Percentiles rank a stretch among this genome's conserved stretches.
phyloP scores from a whole-genome alignment of 1,284 basidiomycete species.

The Ceratobasidium theobromae region DNA sequence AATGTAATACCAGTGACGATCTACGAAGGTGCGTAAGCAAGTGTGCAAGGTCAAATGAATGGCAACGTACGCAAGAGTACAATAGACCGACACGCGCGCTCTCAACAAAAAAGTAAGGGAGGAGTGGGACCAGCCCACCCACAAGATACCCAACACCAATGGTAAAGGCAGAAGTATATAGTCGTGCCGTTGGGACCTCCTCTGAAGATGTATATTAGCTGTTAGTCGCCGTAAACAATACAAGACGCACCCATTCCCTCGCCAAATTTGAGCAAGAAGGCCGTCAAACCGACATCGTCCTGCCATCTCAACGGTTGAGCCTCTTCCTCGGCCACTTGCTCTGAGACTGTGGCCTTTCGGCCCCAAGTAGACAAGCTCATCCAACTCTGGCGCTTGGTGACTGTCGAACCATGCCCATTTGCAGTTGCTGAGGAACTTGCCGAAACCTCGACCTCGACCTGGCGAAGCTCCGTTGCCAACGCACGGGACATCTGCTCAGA shows the following conservation, averaged over 20 bases:
- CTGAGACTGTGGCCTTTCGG: conserved; percentile 33
- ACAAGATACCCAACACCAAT: conserved; percentile 87
- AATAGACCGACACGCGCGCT: conserved; percentile 61
- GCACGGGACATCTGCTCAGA: conserved; percentile 77
- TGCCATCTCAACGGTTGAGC: conserved; percentile 55
- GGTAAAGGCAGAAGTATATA: conserved; percentile 86
- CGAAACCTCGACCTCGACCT: conserved; percentile 56
- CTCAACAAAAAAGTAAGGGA: conserved; percentile 88
- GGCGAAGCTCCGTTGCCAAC: conserved; percentile 73
- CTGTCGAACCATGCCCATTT: not conserved
- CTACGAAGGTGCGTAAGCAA: too few relatives aligned
- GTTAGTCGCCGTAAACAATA: not conserved
- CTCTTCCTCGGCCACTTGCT: conserved; percentile 38
- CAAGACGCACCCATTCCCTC: conserved; percentile 73
- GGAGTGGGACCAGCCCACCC: conserved; percentile 83
- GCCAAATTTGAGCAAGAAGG: conserved; percentile 91
- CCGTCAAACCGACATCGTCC: conserved; percentile 77
- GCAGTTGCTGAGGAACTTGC: not conserved
- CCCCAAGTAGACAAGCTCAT: conserved; percentile 23
- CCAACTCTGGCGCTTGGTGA: conserved; percentile 8
- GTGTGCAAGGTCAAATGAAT: not conserved
- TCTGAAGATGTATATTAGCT: conserved; percentile 49
- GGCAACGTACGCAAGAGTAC: conserved; percentile 55
- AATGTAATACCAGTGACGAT: conserved; percentile 82
- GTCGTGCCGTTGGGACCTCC: conserved; percentile 70